Evolutionary conservation across 768 basidiomycete genomes (phyloP), one percentile per base, ranked within the genome.

Genomic region (Saitozyma podzolica): DNA sequence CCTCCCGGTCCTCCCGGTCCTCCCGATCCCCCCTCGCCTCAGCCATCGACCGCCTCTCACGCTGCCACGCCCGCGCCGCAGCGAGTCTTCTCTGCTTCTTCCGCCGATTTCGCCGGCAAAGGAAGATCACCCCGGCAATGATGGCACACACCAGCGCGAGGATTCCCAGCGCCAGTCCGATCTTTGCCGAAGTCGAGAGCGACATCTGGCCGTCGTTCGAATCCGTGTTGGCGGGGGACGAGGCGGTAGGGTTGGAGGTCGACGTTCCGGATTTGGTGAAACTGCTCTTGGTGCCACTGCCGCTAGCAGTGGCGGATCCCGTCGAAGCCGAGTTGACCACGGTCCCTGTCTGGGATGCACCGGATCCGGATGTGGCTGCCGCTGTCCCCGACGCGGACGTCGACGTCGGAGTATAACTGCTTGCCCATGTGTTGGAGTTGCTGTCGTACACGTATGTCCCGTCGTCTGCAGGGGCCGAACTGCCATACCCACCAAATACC

Each of bases 401-500:
- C 16, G 43, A 56, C 9, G 53, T 48, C 45, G 47, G 29, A 17
- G 17, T 0, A 37, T 14, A 56, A 50, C 4, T 37, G 45, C 13
- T 10, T 62, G 42, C 37, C 69, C 70, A 59, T 70, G 61, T 1
- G 68, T 69, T 39, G 64, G 75, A 6, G 72, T 64, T 6, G 69
- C 78, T 50, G 72, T 78, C 42, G 73, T 62, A 29, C 66, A 72
- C 20, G 78, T 76, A 61, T 13, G 91, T 58, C n/a, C 80, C 65
- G 11, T 86, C 78, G 29, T 86, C 80, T 9, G 85, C 86, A 6
- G 89, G 85, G 1, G 81, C 83, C 64, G 75, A 81, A 48, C 80
- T 64, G 17, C 75, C 81, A 69, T 86, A 87, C 14, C 78, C 78
- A 52, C 87, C 88, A 76, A 92, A 89, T 9, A 79, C 57, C 1